Evolutionary conservation across 2,329 filamentous ascomycete species (phyloP).

Genomic region (Colletotrichum theobromicola): DNA sequence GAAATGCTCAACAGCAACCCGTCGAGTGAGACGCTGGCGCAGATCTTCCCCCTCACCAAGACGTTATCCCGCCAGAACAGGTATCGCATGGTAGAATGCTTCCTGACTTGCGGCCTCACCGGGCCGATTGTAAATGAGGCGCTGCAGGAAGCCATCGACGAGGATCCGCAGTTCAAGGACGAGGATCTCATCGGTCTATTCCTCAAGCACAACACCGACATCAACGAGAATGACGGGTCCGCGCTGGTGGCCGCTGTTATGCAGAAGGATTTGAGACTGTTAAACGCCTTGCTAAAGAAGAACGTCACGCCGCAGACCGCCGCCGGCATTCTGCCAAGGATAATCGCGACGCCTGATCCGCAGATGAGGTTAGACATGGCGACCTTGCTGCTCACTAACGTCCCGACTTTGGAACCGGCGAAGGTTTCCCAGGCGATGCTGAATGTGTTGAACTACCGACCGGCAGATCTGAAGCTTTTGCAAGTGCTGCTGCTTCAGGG

Average conservation of each 20-base stretch:
- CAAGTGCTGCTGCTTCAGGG: slow-evolving; percentile 55
- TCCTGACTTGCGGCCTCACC: slow-evolving; percentile 53
- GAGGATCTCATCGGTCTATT: slow-evolving; percentile 57
- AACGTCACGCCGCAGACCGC: slow-evolving; percentile 52
- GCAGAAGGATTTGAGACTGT: slow-evolving; percentile 51
- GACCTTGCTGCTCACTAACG: slow-evolving; percentile 49
- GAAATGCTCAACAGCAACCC: slow-evolving; percentile 53
- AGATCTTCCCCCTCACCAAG: slow-evolving; percentile 53
- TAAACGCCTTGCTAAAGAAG: slow-evolving; percentile 49
- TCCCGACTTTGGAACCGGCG: slow-evolving; percentile 45
- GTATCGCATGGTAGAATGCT: slow-evolving; percentile 53
- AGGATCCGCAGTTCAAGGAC: slow-evolving; percentile 52
- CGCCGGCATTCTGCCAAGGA: slow-evolving; percentile 51
- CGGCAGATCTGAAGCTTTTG: slow-evolving; percentile 56
- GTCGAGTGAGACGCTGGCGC: slow-evolving; percentile 49
- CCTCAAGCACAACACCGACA: slow-evolving; percentile 56
- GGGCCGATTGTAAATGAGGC: slow-evolving; percentile 52
- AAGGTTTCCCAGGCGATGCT: slow-evolving; percentile 50
- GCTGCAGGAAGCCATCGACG: slow-evolving; percentile 57
- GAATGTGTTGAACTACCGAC: slow-evolving; percentile 45
- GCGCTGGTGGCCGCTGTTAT: slow-evolving; percentile 52
- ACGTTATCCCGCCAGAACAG: slow-evolving; percentile 47
- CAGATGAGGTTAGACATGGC: slow-evolving; percentile 51
- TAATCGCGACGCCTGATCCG: slow-evolving; percentile 50
- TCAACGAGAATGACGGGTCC: slow-evolving; percentile 59